phyloP scores from a whole-genome alignment of 2,329 filamentous ascomycete species.

The Cladosporium sp. region DNA sequence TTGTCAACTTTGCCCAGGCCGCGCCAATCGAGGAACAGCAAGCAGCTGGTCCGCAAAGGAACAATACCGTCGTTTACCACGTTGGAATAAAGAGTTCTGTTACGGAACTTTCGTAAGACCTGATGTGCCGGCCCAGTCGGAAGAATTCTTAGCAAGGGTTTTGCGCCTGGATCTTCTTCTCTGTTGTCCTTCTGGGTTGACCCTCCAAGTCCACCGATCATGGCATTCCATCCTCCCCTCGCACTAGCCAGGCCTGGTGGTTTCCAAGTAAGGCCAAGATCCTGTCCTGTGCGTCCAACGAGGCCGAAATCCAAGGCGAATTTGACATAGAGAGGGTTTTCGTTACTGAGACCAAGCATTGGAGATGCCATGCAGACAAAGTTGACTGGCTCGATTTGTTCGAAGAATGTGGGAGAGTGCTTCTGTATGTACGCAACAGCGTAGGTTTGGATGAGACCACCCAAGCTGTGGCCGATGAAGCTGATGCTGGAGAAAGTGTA shows the following conservation, averaged over 20 bases:
- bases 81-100: constrained; percentile 90
- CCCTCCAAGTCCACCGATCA: constrained; percentile 73
- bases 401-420: constrained; percentile 86
- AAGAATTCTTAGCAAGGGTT: constrained; percentile 80
- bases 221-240: constrained; percentile 79
- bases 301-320: constrained; percentile 95
- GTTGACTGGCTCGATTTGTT: constrained; percentile 79
- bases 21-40: constrained; percentile 96
- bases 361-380: constrained; percentile 86
- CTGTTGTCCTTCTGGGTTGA: constrained; percentile 35
- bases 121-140: constrained; percentile 87
- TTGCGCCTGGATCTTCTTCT: constrained; percentile 69
- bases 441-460: constrained; percentile 86
- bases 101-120: constrained; percentile 81
- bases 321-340: constrained; percentile 95
- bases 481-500: constrained; percentile 93
- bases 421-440: constrained; percentile 96
- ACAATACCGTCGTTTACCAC: constrained; percentile 98
- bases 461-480: constrained; percentile 87
- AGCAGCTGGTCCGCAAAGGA: constrained; percentile 85
- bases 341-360: constrained; percentile 87
- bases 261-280: constrained; percentile 90
- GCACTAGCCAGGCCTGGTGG: constrained; percentile 78
- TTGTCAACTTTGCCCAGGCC: constrained; percentile 91
- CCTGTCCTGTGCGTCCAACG: constrained; percentile 92